Evolutionary conservation across 1,284 basidiomycete species (phyloP).

Genomic region (Ceratobasidium sp.): DNA sequence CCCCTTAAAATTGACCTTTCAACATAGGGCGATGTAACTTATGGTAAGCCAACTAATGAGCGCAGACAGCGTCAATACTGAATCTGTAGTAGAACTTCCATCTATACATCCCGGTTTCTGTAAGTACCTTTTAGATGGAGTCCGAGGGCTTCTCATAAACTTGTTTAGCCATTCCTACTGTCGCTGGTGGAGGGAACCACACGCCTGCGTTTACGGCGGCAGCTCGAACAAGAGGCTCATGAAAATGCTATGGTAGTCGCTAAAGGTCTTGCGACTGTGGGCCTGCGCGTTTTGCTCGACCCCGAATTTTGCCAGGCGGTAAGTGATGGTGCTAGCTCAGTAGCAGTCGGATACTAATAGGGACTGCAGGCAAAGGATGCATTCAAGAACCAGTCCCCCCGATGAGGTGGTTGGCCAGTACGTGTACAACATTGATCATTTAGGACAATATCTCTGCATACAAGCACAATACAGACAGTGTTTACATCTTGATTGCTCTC

Average conservation of each 20-base stretch:
- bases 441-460: neutral
- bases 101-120: conserved; percentile 73
- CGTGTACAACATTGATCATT: neutral
- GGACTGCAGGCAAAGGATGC: conserved; percentile 17
- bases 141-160: conserved; percentile 19
- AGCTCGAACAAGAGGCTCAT: conserved; percentile 71
- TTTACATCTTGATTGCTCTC: conserved; percentile 38
- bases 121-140: conserved; percentile 52
- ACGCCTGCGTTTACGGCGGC: conserved; percentile 72
- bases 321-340: conserved; percentile 36
- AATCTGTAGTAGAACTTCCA: conserved; percentile 64
- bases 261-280: conserved; percentile 72
- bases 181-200: conserved; percentile 73
- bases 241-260: conserved; percentile 67
- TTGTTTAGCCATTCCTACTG: conserved; percentile 72
- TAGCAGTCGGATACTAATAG: neutral
- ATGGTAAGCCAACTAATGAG: conserved; percentile 58
- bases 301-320: conserved; percentile 70
- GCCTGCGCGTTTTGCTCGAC: conserved; percentile 69
- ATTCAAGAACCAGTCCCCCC: conserved; percentile 22
- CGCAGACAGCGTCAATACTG: neutral
- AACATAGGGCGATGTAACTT: conserved; percentile 73
- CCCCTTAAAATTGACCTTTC: conserved; percentile 21
- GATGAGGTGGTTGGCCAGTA: neutral
- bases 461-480: neutral